Conservation (phyloP, 257 asterid genomes). For the Capsicum pubescens region DNA sequence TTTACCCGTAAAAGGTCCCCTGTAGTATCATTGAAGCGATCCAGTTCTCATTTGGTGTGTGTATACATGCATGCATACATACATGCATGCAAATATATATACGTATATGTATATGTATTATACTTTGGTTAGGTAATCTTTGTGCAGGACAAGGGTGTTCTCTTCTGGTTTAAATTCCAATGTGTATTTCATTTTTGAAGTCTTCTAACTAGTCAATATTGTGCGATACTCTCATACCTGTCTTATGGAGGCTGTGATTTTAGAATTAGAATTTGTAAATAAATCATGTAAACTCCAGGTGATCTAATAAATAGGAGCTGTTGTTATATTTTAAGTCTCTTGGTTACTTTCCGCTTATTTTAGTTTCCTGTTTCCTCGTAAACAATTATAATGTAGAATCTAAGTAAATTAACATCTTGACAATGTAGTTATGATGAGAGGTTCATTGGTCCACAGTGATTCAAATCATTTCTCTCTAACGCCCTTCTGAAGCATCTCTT, state of each 20-base stretch:
- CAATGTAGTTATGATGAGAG: not conserved
- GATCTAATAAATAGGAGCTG: not conserved
- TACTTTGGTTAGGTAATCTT: too few species aligned
- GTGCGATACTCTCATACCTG: not conserved
- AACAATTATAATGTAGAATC: not conserved
- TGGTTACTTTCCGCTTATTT: not conserved
- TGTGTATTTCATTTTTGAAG: not conserved
- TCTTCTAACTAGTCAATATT: not conserved
- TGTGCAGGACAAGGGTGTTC: too few species aligned
- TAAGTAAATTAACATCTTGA: not conserved
- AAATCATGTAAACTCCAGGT: not conserved
- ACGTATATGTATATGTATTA: too few species aligned
- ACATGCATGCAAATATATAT: too few species aligned
- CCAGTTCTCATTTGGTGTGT: too few species aligned
- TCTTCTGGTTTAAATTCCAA: not conserved
- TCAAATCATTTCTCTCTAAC: constrained; percentile 9
- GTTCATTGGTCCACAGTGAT: not conserved
- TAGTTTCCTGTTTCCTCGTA: not conserved
- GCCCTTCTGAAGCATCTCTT: not conserved
- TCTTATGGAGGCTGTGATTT: not conserved
- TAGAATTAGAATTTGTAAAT: not conserved
- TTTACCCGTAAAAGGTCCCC: too few species aligned
- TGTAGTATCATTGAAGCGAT: too few species aligned
- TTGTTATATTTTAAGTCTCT: not conserved
- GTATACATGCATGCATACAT: too few species aligned